Percentiles rank a stretch among this genome's conserved stretches.
phyloP scores from a whole-genome alignment of 768 basidiomycete genomes.

The Xerocomellus intermedius region DNA sequence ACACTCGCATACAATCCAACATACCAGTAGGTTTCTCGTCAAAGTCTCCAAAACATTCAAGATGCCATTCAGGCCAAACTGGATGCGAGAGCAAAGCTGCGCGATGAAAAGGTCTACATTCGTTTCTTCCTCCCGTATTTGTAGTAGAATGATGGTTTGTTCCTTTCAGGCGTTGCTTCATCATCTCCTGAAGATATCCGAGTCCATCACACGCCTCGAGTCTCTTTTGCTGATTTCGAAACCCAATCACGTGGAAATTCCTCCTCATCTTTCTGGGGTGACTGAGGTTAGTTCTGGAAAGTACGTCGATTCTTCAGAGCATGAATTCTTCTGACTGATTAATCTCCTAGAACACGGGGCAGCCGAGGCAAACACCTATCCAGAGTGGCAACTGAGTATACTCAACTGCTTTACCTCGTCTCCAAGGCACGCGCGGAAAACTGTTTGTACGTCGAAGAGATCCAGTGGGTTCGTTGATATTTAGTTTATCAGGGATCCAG shows the following conservation, averaged over 20 bases:
- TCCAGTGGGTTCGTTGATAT: constrained; percentile 72
- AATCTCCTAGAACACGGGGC: constrained; percentile 47
- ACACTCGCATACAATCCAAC: not conserved
- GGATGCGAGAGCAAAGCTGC: constrained; percentile 64
- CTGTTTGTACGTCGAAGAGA: constrained; percentile 77
- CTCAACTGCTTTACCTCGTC: constrained; percentile 86
- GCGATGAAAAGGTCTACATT: constrained; percentile 73
- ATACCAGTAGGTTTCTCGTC: constrained; percentile 49
- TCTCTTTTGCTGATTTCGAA: constrained; percentile 69
- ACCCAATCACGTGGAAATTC: constrained; percentile 36
- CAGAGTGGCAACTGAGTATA: constrained; percentile 88
- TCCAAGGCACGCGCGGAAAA: constrained; percentile 76
- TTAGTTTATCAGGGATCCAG: constrained; percentile 1
- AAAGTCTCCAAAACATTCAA: constrained; percentile 64
- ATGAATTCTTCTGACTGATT: constrained; percentile 4
- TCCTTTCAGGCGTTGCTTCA: constrained; percentile 70
- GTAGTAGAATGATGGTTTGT: not conserved
- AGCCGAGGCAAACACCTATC: constrained; percentile 77
- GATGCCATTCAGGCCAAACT: constrained; percentile 77
- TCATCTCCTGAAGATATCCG: constrained; percentile 87
- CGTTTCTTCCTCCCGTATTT: not conserved
- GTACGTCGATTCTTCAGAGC: constrained; percentile 12
- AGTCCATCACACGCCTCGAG: constrained; percentile 86
- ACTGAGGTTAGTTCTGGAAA: constrained; percentile 38
- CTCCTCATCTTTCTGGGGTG: constrained; percentile 27